Conservation (phyloP, 768 basidiomycete species). For the Mycena rosella region DNA sequence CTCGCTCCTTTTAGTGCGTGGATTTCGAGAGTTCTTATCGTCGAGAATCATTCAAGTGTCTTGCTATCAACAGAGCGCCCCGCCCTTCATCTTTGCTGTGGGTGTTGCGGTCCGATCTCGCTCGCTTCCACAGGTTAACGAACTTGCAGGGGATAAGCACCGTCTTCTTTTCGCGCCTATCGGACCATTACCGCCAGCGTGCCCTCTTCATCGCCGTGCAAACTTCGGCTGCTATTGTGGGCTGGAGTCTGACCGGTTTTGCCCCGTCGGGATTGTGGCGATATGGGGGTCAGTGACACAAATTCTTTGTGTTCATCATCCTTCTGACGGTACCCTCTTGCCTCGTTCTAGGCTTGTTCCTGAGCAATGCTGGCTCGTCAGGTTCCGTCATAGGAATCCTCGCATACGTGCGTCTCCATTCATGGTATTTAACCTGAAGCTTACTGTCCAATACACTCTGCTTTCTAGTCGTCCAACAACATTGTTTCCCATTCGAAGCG, state of each 20-base stretch:
- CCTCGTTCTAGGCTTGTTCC: conserved; percentile 55
- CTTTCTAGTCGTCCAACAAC: conserved; percentile 61
- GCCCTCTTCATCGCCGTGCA: conserved; percentile 59
- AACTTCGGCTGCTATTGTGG: conserved; percentile 55
- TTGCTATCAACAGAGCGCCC: conserved; percentile 54
- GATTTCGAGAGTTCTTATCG: too few species aligned
- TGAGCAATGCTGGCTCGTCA: conserved; percentile 59
- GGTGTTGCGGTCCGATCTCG: conserved; percentile 39
- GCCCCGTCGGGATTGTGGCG: conserved; percentile 50
- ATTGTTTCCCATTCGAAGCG: conserved; percentile 63
- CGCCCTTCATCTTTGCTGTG: conserved; percentile 63
- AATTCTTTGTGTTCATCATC: conserved; percentile 16
- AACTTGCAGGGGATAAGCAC: conserved; percentile 51
- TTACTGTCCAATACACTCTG: not conserved
- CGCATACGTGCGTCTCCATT: conserved; percentile 56
- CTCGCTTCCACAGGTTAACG: not conserved
- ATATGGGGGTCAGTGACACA: conserved; percentile 52
- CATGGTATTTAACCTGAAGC: conserved; percentile 1
- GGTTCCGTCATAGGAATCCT: conserved; percentile 62
- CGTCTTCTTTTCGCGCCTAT: conserved; percentile 60
- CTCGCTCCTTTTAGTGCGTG: conserved; percentile 57
- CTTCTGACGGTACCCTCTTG: not conserved
- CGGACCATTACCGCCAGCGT: conserved; percentile 59
- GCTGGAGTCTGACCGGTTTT: conserved; percentile 58
- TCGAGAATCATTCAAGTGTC: too few species aligned